Percentiles rank a stretch among this genome's conserved stretches.
Conservation (phyloP, 2,329 filamentous ascomycete genomes). For the Cladophialophora psammophila region DNA sequence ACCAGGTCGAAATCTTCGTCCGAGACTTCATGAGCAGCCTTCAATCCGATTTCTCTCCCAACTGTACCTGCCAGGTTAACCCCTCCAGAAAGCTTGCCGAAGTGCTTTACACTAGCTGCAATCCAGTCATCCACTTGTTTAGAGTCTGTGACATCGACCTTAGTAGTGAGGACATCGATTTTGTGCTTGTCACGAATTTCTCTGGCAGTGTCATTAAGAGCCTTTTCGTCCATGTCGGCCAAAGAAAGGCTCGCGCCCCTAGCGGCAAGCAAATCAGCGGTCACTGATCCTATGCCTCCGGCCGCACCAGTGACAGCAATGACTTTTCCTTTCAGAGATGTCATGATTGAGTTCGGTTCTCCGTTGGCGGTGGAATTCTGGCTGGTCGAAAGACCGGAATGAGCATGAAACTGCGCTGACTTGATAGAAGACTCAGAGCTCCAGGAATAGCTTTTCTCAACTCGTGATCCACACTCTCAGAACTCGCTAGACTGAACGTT, state of each 20-base stretch:
- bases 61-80: constrained; percentile 16
- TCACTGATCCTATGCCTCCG: constrained; percentile 60
- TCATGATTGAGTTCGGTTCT: constrained; percentile 37
- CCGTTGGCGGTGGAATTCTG: background rate
- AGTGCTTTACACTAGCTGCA: constrained; percentile 44
- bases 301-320: constrained; percentile 40
- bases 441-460: too few species aligned
- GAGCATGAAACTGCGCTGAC: too few species aligned
- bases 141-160: constrained; percentile 34
- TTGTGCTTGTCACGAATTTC: background rate
- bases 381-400: background rate
- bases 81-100: constrained; percentile 39
- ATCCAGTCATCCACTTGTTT: constrained; percentile 45
- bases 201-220: background rate
- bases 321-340: constrained; percentile 46
- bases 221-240: constrained; percentile 54
- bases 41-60: constrained; percentile 1
- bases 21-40: constrained; percentile 1
- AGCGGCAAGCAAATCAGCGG: constrained; percentile 54
- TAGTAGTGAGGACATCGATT: constrained; percentile 1
- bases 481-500: too few species aligned
- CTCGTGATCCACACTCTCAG: too few species aligned
- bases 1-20: constrained; percentile 16
- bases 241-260: constrained; percentile 57
- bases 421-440: too few species aligned